Conservation (phyloP, 2,329 filamentous ascomycete genomes). For the Ophiocordyceps robertsii region DNA sequence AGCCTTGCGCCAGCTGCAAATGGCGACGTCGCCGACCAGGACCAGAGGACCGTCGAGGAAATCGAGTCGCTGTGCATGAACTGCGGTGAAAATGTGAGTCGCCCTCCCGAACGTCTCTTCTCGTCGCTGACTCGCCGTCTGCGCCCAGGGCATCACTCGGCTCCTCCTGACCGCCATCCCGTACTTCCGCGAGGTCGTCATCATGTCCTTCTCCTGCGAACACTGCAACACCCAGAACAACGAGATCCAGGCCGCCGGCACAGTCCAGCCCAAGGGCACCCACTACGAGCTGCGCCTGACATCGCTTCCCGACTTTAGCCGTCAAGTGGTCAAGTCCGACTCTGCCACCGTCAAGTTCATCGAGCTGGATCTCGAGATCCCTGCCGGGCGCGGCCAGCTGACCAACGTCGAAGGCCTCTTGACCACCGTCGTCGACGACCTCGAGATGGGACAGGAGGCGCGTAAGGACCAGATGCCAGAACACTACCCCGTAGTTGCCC, state of each 20-base stretch:
- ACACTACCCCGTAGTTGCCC: constrained; percentile 62
- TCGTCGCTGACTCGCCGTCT: neutral
- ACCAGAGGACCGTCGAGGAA: constrained; percentile 46
- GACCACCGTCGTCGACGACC: constrained; percentile 61
- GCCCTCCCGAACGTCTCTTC: neutral
- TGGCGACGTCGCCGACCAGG: constrained; percentile 22
- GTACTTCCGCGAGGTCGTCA: constrained; percentile 92
- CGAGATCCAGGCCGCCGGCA: constrained; percentile 83
- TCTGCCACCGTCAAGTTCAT: constrained; percentile 75
- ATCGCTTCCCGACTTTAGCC: constrained; percentile 57
- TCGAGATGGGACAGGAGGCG: constrained; percentile 69
- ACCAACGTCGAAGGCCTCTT: constrained; percentile 89
- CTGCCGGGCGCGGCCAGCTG: constrained; percentile 77
- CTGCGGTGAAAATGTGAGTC: constrained; percentile 60
- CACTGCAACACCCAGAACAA: constrained; percentile 85
- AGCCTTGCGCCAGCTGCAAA: constrained; percentile 29
- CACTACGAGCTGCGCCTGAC: constrained; percentile 77
- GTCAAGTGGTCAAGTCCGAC: constrained; percentile 88
- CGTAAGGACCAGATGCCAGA: constrained; percentile 69
- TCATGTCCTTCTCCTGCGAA: constrained; percentile 92
- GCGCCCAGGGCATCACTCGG: constrained; percentile 59
- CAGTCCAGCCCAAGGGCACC: constrained; percentile 78
- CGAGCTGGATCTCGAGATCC: constrained; percentile 87
- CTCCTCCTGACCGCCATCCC: constrained; percentile 86
- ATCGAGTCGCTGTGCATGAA: constrained; percentile 80